Evolutionary conservation across 345 rosid species (phyloP), one percentile per base, ranked within the genome.

Genomic region (Turnera subulata): DNA sequence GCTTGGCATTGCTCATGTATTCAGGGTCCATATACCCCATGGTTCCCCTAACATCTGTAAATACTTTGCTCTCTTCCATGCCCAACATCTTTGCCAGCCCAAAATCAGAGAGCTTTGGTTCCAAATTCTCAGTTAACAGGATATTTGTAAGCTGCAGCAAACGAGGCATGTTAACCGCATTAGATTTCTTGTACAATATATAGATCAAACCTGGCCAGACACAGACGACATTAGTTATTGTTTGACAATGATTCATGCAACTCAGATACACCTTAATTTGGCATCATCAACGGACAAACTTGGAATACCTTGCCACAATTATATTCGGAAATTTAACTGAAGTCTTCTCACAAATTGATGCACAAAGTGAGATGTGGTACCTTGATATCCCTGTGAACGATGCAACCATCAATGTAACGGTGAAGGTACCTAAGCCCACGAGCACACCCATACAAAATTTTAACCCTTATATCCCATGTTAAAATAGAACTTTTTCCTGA

Each of bases 11-110:
- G 75, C 64, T 85, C 81, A 82, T 78, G 65, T 85, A 85, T 60
- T 85, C 85, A 0, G 88, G 88, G 60, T 85, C 91, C 91, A 85
- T 80, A 53, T 85, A 82, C 2, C 88, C 88, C 46, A 82, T 80
- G 20, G 88, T 84, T 68, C 91, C 88, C 64, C 91, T 78, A n/a
- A 84, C 88, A 56, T 84, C 84, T 1, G 88, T 84, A 57, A 84
- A 84, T 20, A 80, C 85, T 73, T 80, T 82, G 76, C 79, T 85
- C 76, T 85, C 84, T 65, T 85, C 85, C 77, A 85, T 74, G 25
- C 85, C 84, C 26, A 85, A 55, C 80, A 85, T 76, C 76, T 46
- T 85, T 18, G 85, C 88, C 58, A 85, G 49, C 55, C 91, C 88
- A 26, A 85, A 82, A 74, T 82, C 88, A 0, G 84, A 82, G 8